Conservation (phyloP, 2,329 filamentous ascomycete species). For the Aspergillus pseudoglaucus region DNA sequence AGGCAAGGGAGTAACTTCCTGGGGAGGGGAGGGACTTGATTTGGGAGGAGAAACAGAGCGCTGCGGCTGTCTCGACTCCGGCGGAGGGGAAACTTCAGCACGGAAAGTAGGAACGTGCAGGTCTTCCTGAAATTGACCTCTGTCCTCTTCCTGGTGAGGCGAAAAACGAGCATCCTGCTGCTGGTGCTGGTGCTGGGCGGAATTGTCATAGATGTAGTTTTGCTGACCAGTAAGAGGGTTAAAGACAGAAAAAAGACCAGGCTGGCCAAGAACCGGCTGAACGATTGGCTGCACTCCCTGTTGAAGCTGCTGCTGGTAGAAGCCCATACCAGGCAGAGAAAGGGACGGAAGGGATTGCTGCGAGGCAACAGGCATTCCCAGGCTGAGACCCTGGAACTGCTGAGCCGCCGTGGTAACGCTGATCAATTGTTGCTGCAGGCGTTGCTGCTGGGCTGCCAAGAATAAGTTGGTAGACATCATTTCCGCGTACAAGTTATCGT, state of each 20-base stretch:
- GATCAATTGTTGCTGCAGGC: slow-evolving; percentile 86
- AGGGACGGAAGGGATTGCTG: slow-evolving; percentile 49
- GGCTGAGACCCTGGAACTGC: slow-evolving; percentile 70
- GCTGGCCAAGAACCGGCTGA: slow-evolving; percentile 59
- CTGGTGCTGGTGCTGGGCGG: slow-evolving; percentile 41
- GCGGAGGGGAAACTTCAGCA: slow-evolving; percentile 75
- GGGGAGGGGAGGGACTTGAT: slow-evolving; percentile 61
- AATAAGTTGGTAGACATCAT: slow-evolving; percentile 87
- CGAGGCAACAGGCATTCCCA: slow-evolving; percentile 45
- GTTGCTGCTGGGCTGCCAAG: slow-evolving; percentile 88
- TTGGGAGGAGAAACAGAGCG: slow-evolving; percentile 58
- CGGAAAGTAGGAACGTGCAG: slow-evolving; percentile 57
- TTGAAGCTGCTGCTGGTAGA: slow-evolving; percentile 61
- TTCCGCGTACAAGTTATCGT: slow-evolving; percentile 80
- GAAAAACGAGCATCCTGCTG: slow-evolving; percentile 2
- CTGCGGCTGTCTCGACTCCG: slow-evolving; percentile 53
- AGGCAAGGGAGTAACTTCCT: slow-evolving; percentile 66
- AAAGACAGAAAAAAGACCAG: slow-evolving; percentile 74
- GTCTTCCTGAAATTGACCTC: slow-evolving; percentile 42
- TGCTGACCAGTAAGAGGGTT: slow-evolving; percentile 82
- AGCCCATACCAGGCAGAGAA: slow-evolving; percentile 48
- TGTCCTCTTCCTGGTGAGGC: slow-evolving; percentile 28
- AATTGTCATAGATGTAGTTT: slow-evolving; percentile 69
- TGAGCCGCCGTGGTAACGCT: slow-evolving; percentile 76
- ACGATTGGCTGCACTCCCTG: slow-evolving; percentile 60